Evolutionary conservation across 1,139 yeast species (phyloP), one percentile per base, ranked within the genome.

Genomic region (Protomyces pachydermus): DNA sequence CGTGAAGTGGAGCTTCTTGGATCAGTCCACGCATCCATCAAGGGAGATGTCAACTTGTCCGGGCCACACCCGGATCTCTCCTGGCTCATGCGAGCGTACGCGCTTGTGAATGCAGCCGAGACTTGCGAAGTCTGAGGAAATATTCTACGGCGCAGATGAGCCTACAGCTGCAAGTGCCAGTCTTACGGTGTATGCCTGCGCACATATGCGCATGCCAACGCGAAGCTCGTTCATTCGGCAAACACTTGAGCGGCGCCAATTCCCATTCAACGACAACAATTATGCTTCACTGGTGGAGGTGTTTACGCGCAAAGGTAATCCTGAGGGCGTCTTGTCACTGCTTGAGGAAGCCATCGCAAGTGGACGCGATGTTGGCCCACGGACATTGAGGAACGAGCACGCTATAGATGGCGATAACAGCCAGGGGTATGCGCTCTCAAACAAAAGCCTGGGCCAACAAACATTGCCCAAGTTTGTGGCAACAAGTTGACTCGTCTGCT

Each of bases 81-180:
- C 37, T 52, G 56, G 3, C 45, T 58, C 20, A 58, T 58, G 62
- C 45, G 54, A n/a, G 62, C 62, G 20, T 58, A 58, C 39, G 62
- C 62, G 25, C 45, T 39, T 45, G 62, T 58, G 23, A 32, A 34
- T 42, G 53, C 62, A 14, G 38, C 62, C 12, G 53, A 51, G n/a
- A 39, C 62, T 6, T 58, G 38, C 34, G 62, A 58, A 16, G 38
- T 58, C 28, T 51, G 62, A 56, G 50, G 51, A 58, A 12, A 58
- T 58, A 12, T 18, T 23, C 23, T 35, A 50, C 14, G 42, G 52
- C 20, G 56, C 53, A 2, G 9, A 50, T 12, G 62, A 56, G 16
- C 62, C 62, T 20, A 52, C 62, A 3, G 25, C 53, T 3, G 62
- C 56, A 8, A 52, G 53, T 34, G 62, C 51, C 28, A 58, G 62